phyloP scores from a whole-genome alignment of 306 rosid genomes.

The Neltuma alba region DNA sequence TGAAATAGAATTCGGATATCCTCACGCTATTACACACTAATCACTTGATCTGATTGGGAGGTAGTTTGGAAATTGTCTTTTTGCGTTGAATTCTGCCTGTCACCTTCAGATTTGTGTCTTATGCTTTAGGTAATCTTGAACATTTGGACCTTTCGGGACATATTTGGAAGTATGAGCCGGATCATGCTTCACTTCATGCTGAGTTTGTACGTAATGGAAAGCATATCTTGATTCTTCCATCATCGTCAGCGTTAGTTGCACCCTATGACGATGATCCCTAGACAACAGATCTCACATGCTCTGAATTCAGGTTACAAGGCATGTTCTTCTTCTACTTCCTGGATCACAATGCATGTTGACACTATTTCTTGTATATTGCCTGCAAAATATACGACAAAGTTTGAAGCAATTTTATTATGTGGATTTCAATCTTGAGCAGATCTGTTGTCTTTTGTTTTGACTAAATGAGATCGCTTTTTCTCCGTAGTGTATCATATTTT shows the following conservation, averaged over 20 bases:
- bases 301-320: constrained; percentile 4
- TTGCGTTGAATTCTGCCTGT: background rate
- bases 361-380: constrained; percentile 26
- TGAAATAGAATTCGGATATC: background rate
- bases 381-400: background rate
- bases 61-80: background rate
- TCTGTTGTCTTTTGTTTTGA: background rate
- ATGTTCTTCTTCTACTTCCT: constrained; percentile 11
- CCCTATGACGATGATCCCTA: constrained; percentile 82
- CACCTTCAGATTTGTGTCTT: constrained; percentile 19
- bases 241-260: constrained; percentile 35
- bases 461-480: background rate
- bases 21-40: background rate
- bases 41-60: background rate
- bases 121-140: constrained; percentile 68
- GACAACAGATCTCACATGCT: constrained; percentile 19
- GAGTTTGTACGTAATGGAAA: constrained; percentile 47
- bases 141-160: constrained; percentile 76
- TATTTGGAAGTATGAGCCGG: constrained; percentile 52
- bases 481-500: background rate
- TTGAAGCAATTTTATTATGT: constrained; percentile 26
- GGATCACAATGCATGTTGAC: constrained; percentile 5
- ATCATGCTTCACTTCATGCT: constrained; percentile 41
- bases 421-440: background rate
- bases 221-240: constrained; percentile 55